A percentile compares a stretch with the other conserved stretches of the same genome.
Evolutionary conservation across 164 flowering plant genomes (phyloP).

Genomic region (Piper longum): DNA sequence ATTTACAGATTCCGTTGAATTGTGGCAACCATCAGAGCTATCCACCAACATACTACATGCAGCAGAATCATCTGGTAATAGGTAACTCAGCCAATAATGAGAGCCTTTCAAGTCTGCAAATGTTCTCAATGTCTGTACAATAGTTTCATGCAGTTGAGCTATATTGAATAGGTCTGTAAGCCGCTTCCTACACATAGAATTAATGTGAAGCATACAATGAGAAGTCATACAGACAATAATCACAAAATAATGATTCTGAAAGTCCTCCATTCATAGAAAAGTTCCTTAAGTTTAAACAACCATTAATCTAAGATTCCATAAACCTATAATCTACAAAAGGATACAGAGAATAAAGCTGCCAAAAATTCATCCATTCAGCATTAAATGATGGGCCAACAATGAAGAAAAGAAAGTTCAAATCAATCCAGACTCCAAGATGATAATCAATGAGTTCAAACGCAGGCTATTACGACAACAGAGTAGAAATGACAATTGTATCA

Average conservation of each 20-base stretch:
- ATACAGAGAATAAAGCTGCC: background rate
- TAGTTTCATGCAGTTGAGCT: constrained; percentile 43
- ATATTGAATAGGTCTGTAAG: constrained; percentile 49
- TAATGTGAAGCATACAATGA: background rate
- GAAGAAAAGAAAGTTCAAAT: background rate
- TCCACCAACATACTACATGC: constrained; percentile 11
- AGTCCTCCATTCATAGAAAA: background rate
- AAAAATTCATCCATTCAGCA: background rate
- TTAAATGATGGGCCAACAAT: background rate
- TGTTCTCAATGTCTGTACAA: constrained; percentile 45
- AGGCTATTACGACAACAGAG: too few relatives aligned
- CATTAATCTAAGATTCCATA: background rate
- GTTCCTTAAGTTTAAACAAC: background rate
- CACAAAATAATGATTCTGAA: background rate
- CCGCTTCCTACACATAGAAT: constrained; percentile 50
- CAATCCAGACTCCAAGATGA: background rate
- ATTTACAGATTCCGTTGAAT: constrained; percentile 12
- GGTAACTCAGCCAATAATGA: constrained; percentile 51
- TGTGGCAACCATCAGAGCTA: constrained; percentile 13
- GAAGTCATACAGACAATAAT: background rate
- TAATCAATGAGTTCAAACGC: too few relatives aligned
- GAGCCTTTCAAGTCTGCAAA: constrained; percentile 51
- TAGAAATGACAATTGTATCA: too few relatives aligned
- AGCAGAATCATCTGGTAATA: constrained; percentile 51
- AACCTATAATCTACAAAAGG: too few relatives aligned